phyloP scores from a whole-genome alignment of 306 rosid species.

The Cucumis cinereus region DNA sequence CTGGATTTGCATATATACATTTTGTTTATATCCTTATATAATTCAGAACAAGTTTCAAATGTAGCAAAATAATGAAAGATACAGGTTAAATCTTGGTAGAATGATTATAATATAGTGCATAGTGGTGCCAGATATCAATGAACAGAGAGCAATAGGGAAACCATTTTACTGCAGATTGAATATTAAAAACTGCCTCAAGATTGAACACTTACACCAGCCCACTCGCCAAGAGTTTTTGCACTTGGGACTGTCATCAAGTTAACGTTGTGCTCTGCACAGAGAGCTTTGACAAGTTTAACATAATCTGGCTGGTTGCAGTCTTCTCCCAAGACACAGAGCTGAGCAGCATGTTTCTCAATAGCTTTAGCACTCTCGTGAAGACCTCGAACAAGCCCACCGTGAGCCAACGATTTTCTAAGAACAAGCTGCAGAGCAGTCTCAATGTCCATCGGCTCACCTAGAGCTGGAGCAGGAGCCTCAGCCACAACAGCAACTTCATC shows the following conservation, averaged over 20 bases:
- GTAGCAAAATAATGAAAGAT: neutral
- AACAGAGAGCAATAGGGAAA: neutral
- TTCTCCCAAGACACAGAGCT: constrained; percentile 74
- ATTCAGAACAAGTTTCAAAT: neutral
- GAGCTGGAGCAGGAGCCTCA: constrained; percentile 23
- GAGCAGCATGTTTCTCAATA: constrained; percentile 73
- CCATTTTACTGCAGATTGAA: neutral
- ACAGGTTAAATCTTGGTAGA: neutral
- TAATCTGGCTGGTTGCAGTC: constrained; percentile 85
- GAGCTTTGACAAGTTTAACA: constrained; percentile 68
- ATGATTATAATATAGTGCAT: neutral
- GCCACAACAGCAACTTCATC: constrained; percentile 28
- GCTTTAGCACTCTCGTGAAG: constrained; percentile 74
- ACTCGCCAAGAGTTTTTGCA: constrained; percentile 88
- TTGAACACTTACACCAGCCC: constrained; percentile 76
- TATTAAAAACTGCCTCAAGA: neutral
- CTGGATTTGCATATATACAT: neutral
- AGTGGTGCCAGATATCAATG: neutral
- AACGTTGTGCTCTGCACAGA: constrained; percentile 74
- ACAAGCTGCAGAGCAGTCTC: constrained; percentile 61
- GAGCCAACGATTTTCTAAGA: constrained; percentile 70
- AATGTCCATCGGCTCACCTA: constrained; percentile 40
- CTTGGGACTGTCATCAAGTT: constrained; percentile 62
- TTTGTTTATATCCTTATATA: neutral
- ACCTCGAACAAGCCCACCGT: constrained; percentile 76